Base-by-base conservation (phyloP, 305 asterid species). In the Fraxinus dipetala region DNA sequence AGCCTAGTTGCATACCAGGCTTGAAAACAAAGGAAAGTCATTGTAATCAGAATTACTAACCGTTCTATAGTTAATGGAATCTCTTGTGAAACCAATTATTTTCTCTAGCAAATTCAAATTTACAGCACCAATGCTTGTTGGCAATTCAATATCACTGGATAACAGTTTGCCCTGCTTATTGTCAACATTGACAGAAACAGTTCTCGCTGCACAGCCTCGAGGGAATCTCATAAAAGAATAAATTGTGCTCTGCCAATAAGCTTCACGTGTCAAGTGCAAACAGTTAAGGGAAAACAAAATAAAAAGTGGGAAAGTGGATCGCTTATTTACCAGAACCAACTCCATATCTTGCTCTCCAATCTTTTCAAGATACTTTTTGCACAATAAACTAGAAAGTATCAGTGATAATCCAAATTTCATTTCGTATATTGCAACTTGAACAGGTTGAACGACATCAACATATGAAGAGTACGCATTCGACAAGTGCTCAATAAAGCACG, bases 381-480 rank as follows among this genome's bases (percentile, higher is more conserved):
- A 59, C 36, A 86, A 82, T 76, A 86, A 81, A 80, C 90, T 87
- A 67, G 98, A 92, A 80, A 87, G 86, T 72, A 89, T 78, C 61
- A 96, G 86, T 38, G 99, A 90, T 78, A 93, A 82, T 76, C 99
- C 99, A 77, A 96, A 88, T 89, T 96, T 96, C 86, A 93, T 90
- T 87, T 96, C 99, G 83, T 94, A 95, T 54, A 96, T 74, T 74
- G 98, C 96, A 77, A 90, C 89, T 84, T 89, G 97, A 75, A 93
- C 87, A 80, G 98, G 99, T 85, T 91, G 97, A 80, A 90, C 84
- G 40, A 96, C 76, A 90, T 96, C 99, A 79, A 78, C 56, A 82
- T 90, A 96, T 28, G 86, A 92, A 11, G 90, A 76, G 88, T 91
- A 94, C 87, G 90, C 97, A 45, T 77, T 87, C 32, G 98, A 91